Evolutionary conservation across 768 basidiomycete genomes (phyloP), one percentile per base, ranked within the genome.

Genomic region (Chalciporus sphaerocephalus): DNA sequence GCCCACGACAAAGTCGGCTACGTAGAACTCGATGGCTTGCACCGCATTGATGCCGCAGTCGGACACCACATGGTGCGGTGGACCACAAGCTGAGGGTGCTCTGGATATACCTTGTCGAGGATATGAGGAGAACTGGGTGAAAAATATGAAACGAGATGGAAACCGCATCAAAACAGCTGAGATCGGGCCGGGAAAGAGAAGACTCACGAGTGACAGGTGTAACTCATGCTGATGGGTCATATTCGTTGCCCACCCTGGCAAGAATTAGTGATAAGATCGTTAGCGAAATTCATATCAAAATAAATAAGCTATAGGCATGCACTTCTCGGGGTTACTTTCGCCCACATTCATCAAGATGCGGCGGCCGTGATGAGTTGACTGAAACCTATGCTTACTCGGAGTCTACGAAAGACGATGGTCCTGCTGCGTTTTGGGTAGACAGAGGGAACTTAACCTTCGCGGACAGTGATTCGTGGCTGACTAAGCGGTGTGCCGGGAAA

Each of bases 401-500:
- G 38, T 24, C 38, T 32, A 32, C 15, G 30, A n/a, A 32, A 32
- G 30, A 15, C n/a, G 30, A 32, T 30, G 15, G 30, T n/a, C 30
- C 30, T 32, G 30, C 27, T 32, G 30, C 30, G 30, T n/a, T 32
- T 32, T 32, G 15, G n/a, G 15, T 32, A 32, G 30, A n/a, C 15
- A n/a, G n/a, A 32, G 15, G 30, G n/a, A 27, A 5, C 16, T 25
- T 44, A 56, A 54, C 58, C 52, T 59, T 59, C 58, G 55, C 55
- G 55, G 58, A 60, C 58, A 52, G 51, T 51, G 40, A 60, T 57
- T 60, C 44, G 12, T 35, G 55, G 58, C 52, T 60, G 55, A 60
- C 58, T 57, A 60, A 60, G 58, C 55, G 38, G 10, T 18, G 42
- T 59, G 58, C 57, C 57, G 57, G 52, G 57, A 59, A 59, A 56